Conservation (phyloP, 108 stramenopile species). For the Fistulifera pelliculosa region DNA sequence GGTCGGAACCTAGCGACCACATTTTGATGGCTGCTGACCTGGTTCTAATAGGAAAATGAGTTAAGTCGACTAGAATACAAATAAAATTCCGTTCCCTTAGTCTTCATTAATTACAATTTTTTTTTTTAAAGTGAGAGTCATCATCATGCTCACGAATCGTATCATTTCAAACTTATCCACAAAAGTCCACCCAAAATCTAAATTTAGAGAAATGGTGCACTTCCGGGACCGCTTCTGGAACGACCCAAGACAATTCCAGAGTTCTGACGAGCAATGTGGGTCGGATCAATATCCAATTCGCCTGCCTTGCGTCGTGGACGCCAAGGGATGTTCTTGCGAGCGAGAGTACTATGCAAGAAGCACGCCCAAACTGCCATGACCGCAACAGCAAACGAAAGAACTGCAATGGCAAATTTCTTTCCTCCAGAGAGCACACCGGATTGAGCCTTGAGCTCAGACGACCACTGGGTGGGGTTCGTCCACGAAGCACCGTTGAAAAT, state of each 20-base stretch:
- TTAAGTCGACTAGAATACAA: no score
- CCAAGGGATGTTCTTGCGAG: constrained; percentile 11
- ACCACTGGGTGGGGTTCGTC: constrained; percentile 18
- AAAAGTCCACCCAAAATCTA: background rate
- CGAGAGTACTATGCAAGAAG: constrained; percentile 5
- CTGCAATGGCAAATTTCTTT: constrained; percentile 13
- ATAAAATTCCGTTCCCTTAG: no score
- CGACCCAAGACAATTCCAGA: constrained; percentile 32
- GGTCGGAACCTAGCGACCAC: constrained; percentile 75
- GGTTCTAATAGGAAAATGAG: no score
- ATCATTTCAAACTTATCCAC: no score
- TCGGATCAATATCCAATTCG: constrained; percentile 5
- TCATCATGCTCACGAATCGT: no score
- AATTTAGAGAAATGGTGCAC: background rate
- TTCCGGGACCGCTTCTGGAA: constrained; percentile 21
- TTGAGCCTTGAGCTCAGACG: constrained; percentile 18
- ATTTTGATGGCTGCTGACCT: constrained; percentile 68
- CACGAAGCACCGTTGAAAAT: constrained; percentile 11
- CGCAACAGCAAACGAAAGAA: constrained; percentile 14
- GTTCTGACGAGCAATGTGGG: constrained; percentile 15
- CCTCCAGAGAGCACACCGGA: constrained; percentile 13
- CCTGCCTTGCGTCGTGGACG: background rate
- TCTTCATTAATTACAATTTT: no score
- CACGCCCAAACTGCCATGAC: constrained; percentile 18
- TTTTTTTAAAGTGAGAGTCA: no score